Evolutionary conservation across 176 grass and related monocot genomes (phyloP).

Genomic region (Carex myosuroides): DNA sequence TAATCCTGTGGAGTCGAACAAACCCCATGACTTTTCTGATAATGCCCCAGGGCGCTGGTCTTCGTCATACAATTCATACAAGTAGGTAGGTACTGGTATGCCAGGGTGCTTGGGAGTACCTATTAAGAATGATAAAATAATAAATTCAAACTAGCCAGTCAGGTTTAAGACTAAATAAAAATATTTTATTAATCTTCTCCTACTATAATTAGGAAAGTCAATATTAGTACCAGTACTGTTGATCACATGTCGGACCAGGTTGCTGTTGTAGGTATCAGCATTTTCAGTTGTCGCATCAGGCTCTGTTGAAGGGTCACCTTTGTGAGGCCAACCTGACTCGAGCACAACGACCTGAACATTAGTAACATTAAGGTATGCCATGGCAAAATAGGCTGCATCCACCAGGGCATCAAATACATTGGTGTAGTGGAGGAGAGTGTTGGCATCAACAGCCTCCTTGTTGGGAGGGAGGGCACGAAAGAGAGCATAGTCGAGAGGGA

Average conservation of each 20-base stretch:
- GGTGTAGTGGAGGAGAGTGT: conserved; percentile 95
- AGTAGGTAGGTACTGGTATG: conserved; percentile 66
- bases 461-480: conserved; percentile 87
- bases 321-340: conserved; percentile 95
- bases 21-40: conserved; percentile 83
- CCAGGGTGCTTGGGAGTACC: conserved; percentile 87
- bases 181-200: neutral
- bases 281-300: conserved; percentile 83
- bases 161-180: neutral
- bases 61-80: conserved; percentile 98
- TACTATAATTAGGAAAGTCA: neutral
- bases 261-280: conserved; percentile 92
- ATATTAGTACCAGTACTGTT: conserved; percentile 56
- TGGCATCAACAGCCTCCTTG: conserved; percentile 95
- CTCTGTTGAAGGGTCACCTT: conserved; percentile 62
- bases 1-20: conserved; percentile 74
- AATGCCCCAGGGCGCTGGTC: conserved; percentile 48
- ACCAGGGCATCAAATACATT: conserved; percentile 90
- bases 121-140: neutral
- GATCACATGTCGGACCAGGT: conserved; percentile 81
- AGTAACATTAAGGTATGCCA: conserved; percentile 90
- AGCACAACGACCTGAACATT: conserved; percentile 82
- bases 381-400: conserved; percentile 91
- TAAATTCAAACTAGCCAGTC: neutral
- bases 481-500: conserved; percentile 86